Base-by-base conservation (phyloP, 805 yeast species). In the Blastobotrys attinorum region DNA sequence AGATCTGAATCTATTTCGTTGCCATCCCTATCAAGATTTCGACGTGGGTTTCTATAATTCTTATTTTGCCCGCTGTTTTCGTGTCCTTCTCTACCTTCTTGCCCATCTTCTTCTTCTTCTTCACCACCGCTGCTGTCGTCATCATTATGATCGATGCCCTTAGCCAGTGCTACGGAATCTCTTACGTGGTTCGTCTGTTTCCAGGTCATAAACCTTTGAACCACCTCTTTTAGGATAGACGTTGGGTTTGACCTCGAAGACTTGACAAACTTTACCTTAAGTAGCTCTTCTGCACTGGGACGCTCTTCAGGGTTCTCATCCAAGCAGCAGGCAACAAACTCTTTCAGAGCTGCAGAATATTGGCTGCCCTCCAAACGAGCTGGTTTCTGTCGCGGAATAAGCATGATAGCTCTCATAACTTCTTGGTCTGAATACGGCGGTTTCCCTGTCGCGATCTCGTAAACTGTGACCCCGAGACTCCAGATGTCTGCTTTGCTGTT, bases 401-500 rank as follows among this genome's bases (percentile, higher is more conserved):
- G 67, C 58, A 87, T 89, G 88, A 92, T 84, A 1, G 97, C 98
- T 65, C 96, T 74, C 67, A 83, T 70, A 0, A 96, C 96, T 57
- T 90, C 98, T 52, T 85, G 84, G 48, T 92, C 97, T 56, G 96
- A 81, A 58, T 89, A 89, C 0, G 99, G 99, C 3, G 99, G 99
- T 54, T 86, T 87, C 0, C 98, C 97, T 0, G 97, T 89, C 7
- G 95, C 94, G 51, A 90, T 81, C 63, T 92, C 99, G 64, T 80
- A 92, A 6, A 88, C 71, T 0, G 98, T 90, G 48, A 92, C 86
- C 13, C 99, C 99, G 39, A 90, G 63, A 0, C 97, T 89, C 99
- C 99, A 92, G 5, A 92, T 85, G 62, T 92, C 99, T 0, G 95
- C 98, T 63, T 89, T 81, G 76, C 61, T 85, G 41, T 67, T 65